A percentile compares a stretch with the other conserved stretches of the same genome.
phyloP scores from a whole-genome alignment of 2,329 filamentous ascomycete species.

The Thielaviopsis punctulata region DNA sequence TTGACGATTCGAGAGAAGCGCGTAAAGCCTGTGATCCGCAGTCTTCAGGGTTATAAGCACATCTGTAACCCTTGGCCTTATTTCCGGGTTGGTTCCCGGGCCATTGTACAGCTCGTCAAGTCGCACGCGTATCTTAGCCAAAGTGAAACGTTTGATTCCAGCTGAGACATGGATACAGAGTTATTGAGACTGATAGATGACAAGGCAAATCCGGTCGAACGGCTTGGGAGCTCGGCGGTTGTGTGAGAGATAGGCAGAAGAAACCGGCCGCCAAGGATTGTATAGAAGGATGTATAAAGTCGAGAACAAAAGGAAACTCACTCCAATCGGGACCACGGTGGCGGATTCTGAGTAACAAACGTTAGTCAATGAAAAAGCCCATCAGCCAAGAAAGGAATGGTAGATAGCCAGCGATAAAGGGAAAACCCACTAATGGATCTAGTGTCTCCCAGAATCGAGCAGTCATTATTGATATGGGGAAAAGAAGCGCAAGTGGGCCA shows the following conservation, averaged over 20 bases:
- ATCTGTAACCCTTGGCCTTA: not conserved
- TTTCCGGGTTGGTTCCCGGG: not conserved
- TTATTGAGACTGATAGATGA: not conserved
- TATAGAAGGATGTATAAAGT: not conserved
- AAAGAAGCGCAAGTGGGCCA: not conserved
- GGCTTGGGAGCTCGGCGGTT: no score
- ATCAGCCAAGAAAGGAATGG: not conserved
- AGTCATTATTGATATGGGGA: not conserved
- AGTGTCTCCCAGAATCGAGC: not conserved
- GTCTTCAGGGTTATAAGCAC: not conserved
- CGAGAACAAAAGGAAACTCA: slow-evolving; percentile 32
- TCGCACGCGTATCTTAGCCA: no score
- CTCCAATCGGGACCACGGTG: slow-evolving; percentile 98
- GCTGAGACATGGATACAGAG: not conserved
- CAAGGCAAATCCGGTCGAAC: not conserved
- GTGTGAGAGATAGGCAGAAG: no score
- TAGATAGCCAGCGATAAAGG: not conserved
- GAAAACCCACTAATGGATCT: not conserved
- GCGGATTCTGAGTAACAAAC: slow-evolving; percentile 47
- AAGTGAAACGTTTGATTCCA: no score
- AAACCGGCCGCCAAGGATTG: not conserved
- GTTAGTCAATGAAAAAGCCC: slow-evolving; percentile 6
- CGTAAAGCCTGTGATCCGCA: not conserved
- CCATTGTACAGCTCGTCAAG: not conserved
- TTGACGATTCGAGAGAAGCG: slow-evolving; percentile 8